Evolutionary conservation across 2,329 filamentous ascomycete species (phyloP).

Genomic region (Golovinomyces cichoracearum): DNA sequence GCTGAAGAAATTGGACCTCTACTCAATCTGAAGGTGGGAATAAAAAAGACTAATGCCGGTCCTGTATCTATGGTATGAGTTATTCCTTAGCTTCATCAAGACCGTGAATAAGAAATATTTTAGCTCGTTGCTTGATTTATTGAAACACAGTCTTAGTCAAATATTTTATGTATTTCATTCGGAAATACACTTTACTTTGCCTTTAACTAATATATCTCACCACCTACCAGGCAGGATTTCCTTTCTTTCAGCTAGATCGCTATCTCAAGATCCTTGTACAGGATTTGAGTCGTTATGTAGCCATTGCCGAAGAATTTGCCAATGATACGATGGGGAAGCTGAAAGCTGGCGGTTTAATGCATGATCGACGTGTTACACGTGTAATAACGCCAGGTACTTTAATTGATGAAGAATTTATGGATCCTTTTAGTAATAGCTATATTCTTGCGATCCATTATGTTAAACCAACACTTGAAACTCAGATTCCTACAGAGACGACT

Average conservation of each 20-base stretch:
- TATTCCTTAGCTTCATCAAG: background rate
- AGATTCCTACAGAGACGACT: background rate
- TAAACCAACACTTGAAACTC: conserved; percentile 3
- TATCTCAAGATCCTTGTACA: conserved; percentile 84
- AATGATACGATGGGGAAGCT: conserved; percentile 43
- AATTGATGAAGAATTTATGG: conserved; percentile 94
- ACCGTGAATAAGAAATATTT: too few relatives aligned
- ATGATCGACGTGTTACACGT: conserved; percentile 60
- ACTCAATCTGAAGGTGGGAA: conserved; percentile 64
- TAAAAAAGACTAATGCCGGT: conserved; percentile 45
- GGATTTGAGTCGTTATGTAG: conserved; percentile 72
- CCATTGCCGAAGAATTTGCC: conserved; percentile 77
- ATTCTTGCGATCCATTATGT: conserved; percentile 52
- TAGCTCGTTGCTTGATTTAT: too few relatives aligned
- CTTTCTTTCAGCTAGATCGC: conserved; percentile 72
- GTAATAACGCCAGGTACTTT: conserved; percentile 85
- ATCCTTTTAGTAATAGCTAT: conserved; percentile 82
- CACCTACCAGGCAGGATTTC: conserved; percentile 55
- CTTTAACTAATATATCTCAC: background rate
- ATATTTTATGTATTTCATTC: too few relatives aligned
- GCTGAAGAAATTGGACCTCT: conserved; percentile 70
- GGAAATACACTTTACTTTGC: background rate
- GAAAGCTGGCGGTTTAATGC: conserved; percentile 54
- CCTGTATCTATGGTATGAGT: conserved; percentile 57
- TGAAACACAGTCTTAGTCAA: too few relatives aligned